A percentile compares a stretch with the other conserved stretches of the same genome.
Conservation (phyloP, 2,329 filamentous ascomycete genomes). For the Endothia cerciana region DNA sequence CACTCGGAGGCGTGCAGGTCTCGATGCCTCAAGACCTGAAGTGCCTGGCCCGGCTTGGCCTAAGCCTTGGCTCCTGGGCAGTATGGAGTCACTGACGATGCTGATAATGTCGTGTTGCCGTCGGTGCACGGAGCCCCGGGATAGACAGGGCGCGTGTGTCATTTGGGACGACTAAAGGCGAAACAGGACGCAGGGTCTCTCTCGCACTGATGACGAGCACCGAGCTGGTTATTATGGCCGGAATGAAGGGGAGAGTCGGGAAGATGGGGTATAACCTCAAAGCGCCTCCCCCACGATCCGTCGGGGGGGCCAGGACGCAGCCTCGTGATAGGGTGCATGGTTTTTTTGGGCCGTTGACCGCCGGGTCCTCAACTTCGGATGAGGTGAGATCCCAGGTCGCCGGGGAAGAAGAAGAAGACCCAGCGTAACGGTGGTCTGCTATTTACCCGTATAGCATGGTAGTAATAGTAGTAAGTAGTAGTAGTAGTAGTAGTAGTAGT, state of each 20-base stretch:
- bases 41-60: background rate
- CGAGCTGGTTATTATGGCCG: constrained; percentile 26
- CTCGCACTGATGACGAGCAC: background rate
- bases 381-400: constrained; percentile 8
- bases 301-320: background rate
- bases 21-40: background rate
- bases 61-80: background rate
- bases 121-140: background rate
- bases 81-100: background rate
- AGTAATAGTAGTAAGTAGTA: too few relatives aligned
- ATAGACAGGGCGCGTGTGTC: too few relatives aligned
- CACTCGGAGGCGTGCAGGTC: background rate
- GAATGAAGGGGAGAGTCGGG: background rate
- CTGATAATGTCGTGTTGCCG: background rate
- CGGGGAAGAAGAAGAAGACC: background rate
- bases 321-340: background rate
- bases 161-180: background rate
- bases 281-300: constrained; percentile 6
- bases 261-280: constrained; percentile 20
- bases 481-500: too few relatives aligned
- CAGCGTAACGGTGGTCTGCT: background rate
- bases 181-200: constrained; percentile 1
- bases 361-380: constrained; percentile 13
- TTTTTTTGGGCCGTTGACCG: constrained; percentile 18
- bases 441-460: too few relatives aligned